Percentiles rank a stretch among this genome's conserved stretches.
Evolutionary conservation across 1,139 yeast species (phyloP).

Genomic region (Suhomyces kunorum): DNA sequence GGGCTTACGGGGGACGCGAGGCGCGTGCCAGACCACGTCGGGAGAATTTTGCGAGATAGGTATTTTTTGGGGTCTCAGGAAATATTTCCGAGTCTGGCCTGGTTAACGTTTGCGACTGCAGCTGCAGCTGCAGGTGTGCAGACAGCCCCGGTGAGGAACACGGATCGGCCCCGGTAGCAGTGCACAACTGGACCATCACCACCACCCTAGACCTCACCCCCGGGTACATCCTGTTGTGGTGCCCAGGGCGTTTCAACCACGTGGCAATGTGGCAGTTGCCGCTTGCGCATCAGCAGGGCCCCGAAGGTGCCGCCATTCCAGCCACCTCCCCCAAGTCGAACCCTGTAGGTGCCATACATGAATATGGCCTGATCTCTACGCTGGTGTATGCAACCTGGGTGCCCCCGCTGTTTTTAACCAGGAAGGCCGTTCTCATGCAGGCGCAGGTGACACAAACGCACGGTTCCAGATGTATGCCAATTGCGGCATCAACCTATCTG

Average conservation of each 20-base stretch:
- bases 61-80: slow-evolving; percentile 2
- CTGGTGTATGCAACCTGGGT: neutral
- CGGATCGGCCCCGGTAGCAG: too few relatives aligned
- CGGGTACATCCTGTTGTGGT: too few relatives aligned
- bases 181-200: too few relatives aligned
- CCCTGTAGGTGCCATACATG: neutral
- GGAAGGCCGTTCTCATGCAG: neutral
- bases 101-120: slow-evolving; percentile 1
- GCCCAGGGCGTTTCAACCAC: too few relatives aligned
- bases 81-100: neutral
- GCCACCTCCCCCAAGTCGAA: slow-evolving; percentile 1
- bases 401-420: slow-evolving; percentile 1
- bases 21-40: neutral
- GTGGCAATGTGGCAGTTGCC: too few relatives aligned
- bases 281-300: too few relatives aligned
- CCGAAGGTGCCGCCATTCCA: neutral
- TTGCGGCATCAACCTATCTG: slow-evolving; percentile 1
- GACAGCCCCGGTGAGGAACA: too few relatives aligned
- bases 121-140: neutral
- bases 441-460: neutral
- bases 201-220: too few relatives aligned
- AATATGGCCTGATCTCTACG: slow-evolving; percentile 3
- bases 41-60: neutral
- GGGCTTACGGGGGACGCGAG: slow-evolving; percentile 4
- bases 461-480: slow-evolving; percentile 2